Evolutionary conservation across 2,329 filamentous ascomycete species (phyloP).

Genomic region (Talaromyces funiculosus): DNA sequence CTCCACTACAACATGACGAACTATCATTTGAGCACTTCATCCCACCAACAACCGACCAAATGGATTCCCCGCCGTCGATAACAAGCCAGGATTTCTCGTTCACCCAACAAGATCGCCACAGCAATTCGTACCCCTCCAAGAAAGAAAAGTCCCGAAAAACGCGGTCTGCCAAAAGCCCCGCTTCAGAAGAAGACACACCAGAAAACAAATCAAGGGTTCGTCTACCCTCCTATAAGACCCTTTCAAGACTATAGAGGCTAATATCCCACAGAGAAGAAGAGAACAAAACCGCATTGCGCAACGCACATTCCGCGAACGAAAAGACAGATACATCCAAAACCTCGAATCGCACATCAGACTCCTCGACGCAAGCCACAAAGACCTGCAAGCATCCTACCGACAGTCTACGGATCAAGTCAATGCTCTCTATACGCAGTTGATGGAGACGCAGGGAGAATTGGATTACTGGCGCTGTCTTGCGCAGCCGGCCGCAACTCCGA

Average conservation of each 20-base stretch:
- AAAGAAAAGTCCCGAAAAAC: constrained; percentile 12
- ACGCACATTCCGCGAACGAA: constrained; percentile 80
- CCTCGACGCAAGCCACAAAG: constrained; percentile 12
- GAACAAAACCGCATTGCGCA: constrained; percentile 84
- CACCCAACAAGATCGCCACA: background rate
- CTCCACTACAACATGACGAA: background rate
- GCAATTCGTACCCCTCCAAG: background rate
- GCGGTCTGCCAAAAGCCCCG: background rate
- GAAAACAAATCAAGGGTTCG: constrained; percentile 11
- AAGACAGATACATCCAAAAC: constrained; percentile 80
- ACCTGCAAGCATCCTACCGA: constrained; percentile 9
- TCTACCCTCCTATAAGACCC: background rate
- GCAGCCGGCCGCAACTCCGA: background rate
- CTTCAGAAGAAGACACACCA: constrained; percentile 9
- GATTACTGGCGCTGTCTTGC: constrained; percentile 14
- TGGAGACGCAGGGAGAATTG: constrained; percentile 8
- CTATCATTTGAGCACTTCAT: constrained; percentile 11
- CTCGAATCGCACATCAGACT: constrained; percentile 49
- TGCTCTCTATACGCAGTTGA: constrained; percentile 9
- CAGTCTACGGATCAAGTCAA: constrained; percentile 13
- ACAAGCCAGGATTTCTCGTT: constrained; percentile 3
- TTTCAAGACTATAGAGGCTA: background rate
- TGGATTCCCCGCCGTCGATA: background rate
- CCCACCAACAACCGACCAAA: constrained; percentile 2
- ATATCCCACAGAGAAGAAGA: constrained; percentile 44